Conservation (phyloP, 371 early-diverging fungal species). For the Lichtheimia corymbifera region DNA sequence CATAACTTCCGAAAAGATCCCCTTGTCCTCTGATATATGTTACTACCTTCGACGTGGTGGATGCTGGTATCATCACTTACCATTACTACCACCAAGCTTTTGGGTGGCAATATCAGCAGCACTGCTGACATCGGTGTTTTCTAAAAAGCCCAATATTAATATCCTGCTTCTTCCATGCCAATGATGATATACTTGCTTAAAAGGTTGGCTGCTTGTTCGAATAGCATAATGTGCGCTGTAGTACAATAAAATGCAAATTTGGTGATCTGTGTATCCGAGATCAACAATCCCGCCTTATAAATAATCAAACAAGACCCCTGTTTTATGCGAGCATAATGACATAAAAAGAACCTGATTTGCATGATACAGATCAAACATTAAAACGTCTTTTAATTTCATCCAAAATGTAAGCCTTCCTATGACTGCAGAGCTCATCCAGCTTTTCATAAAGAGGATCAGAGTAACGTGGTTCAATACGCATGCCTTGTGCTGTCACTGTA, state of each 20-base stretch:
- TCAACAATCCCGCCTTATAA: neutral
- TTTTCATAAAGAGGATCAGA: conserved; percentile 21
- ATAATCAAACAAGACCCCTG: neutral
- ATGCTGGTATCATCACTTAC: neutral
- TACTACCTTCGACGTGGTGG: neutral
- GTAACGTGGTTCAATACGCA: conserved; percentile 23
- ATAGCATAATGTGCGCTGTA: neutral
- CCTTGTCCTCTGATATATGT: conserved; percentile 20
- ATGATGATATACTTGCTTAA: neutral
- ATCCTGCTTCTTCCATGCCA: neutral
- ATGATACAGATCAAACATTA: neutral
- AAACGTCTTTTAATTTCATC: conserved; percentile 5
- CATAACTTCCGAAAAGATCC: conserved; percentile 31
- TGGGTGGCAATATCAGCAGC: conserved; percentile 2
- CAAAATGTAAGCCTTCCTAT: conserved; percentile 13
- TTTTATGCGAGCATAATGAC: neutral
- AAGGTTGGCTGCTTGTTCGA: neutral
- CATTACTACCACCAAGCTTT: conserved; percentile 3
- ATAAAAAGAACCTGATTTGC: neutral
- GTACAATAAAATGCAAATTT: neutral
- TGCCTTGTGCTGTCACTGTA: conserved; percentile 19
- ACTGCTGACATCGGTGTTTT: neutral
- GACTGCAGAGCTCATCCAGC: conserved; percentile 23
- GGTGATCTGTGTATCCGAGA: too few relatives aligned
- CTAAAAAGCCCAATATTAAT: neutral